Base-by-base conservation (phyloP, 441 rosid genomes). In the Mallotus repandus region DNA sequence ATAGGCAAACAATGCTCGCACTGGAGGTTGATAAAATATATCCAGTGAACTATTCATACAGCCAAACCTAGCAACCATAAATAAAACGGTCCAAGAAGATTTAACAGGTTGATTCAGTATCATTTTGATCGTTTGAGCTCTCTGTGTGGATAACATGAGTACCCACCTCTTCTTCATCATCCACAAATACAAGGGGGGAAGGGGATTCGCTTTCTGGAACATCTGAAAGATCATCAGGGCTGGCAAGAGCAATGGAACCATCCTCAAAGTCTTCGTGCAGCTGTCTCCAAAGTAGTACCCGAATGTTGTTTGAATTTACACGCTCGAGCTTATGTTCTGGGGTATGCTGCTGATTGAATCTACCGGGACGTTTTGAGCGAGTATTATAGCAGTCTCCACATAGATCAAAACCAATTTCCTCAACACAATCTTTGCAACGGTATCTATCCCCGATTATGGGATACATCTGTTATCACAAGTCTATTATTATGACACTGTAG, bases 281-380 rank as follows among this genome's bases (percentile, higher is more conserved):
- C 45, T 67, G 21, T n/a, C 78, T 71, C 25, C 67, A 7, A 69
- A 71, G 48, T 29, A 35, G 49, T 25, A 19, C 32, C 6, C 2
- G 50, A 16, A 45, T 0, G 13, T 5, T 12, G 43, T 0, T 14
- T 1, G 43, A 41, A 25, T 71, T 53, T 0, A 73, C 62, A 41
- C 13, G 87, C 82, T 75, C 72, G 68, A 93, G 65, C 80, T 75
- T 84, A 74, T 93, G 98, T 32, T 90, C 93, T 18, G 91, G 84
- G 16, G 84, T 89, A 84, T 93, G 98, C 69, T 86, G 88, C 81
- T 93, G 96, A 81, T 91, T 93, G 81, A 93, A 93, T 67, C 97
- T 85, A 66, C 98, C 97, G 1, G 93, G 89, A 66, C 74, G 84
- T 77, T 84, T 88, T 4, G 88, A 82, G 60, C 74, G 63, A 67